Conservation (phyloP, 768 basidiomycete genomes). For the Tricholoma hemisulphureum region DNA sequence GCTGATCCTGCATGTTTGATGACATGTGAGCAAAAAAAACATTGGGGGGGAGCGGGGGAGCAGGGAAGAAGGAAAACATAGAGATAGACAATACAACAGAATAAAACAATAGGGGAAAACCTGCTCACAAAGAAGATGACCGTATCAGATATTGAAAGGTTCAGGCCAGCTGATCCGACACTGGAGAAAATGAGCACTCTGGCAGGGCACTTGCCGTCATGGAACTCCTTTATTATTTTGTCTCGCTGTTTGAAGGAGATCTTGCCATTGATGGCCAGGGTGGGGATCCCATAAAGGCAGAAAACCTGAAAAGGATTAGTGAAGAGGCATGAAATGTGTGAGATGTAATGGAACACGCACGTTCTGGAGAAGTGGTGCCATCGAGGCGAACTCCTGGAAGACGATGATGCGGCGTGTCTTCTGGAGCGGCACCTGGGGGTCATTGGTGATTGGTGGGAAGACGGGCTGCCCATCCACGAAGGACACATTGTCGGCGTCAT, state of each 20-base stretch:
- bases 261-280: slow-evolving; percentile 14
- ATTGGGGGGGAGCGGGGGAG: too few relatives aligned
- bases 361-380: slow-evolving; percentile 16
- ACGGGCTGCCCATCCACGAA: slow-evolving; percentile 5
- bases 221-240: slow-evolving; percentile 13
- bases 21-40: too few relatives aligned
- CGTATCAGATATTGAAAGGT: slow-evolving; percentile 17
- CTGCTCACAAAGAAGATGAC: slow-evolving; percentile 26
- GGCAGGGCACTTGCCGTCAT: not conserved
- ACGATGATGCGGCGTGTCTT: slow-evolving; percentile 6
- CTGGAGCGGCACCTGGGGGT: not conserved
- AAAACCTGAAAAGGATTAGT: slow-evolving; percentile 2
- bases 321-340: not conserved
- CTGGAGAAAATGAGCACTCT: slow-evolving; percentile 22
- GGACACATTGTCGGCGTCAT: slow-evolving; percentile 4
- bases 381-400: slow-evolving; percentile 16
- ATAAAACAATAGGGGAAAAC: too few relatives aligned
- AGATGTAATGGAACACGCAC: slow-evolving; percentile 4
- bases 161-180: slow-evolving; percentile 23
- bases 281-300: not conserved
- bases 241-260: slow-evolving; percentile 7
- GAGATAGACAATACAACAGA: too few relatives aligned
- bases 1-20: slow-evolving; percentile 12
- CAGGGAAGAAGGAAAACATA: too few relatives aligned
- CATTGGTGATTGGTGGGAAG: not conserved